A percentile compares a stretch with the other conserved stretches of the same genome.
These are phyloP conservation scores for Cucurbitaria berberidis DNA, from an alignment of 2,329 filamentous ascomycete genomes.

Conservation along the genomic window DNA sequence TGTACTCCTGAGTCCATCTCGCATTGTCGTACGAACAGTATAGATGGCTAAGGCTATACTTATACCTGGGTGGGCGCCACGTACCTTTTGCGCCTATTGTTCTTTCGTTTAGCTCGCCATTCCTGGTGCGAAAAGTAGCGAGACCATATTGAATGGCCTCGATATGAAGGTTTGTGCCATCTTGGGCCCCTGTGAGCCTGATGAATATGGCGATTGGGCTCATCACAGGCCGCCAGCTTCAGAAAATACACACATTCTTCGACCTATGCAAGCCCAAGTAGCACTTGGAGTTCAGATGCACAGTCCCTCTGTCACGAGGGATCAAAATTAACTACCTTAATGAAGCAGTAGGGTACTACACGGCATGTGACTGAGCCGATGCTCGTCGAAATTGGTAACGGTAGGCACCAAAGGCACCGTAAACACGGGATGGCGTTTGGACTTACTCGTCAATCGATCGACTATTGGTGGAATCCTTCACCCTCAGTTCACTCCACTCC, in stretches of 20 bases:
- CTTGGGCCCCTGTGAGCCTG: no score
- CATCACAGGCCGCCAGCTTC: no score
- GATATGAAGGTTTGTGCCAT: no score
- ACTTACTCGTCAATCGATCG: conserved; percentile 5
- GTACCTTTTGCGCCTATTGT: neutral
- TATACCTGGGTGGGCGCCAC: no score
- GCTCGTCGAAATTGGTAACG: neutral
- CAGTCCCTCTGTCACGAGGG: neutral
- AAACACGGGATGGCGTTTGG: conserved; percentile 8
- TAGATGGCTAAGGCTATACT: no score
- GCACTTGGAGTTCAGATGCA: neutral
- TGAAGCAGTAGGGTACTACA: neutral
- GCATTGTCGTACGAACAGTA: neutral
- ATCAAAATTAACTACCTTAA: neutral
- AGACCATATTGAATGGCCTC: no score
- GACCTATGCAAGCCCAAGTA: no score
- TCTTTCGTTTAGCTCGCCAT: neutral
- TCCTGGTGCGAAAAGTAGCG: no score
- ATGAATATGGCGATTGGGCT: no score
- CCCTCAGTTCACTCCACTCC: conserved; percentile 9
- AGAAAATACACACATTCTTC: no score
- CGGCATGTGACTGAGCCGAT: neutral
- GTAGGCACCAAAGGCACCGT: conserved; percentile 1
- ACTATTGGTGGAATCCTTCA: conserved; percentile 12
- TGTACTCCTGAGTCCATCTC: neutral